Evolutionary conservation across 2,329 filamentous ascomycete species (phyloP).

Genomic region (Colletotrichum euphorbiae): DNA sequence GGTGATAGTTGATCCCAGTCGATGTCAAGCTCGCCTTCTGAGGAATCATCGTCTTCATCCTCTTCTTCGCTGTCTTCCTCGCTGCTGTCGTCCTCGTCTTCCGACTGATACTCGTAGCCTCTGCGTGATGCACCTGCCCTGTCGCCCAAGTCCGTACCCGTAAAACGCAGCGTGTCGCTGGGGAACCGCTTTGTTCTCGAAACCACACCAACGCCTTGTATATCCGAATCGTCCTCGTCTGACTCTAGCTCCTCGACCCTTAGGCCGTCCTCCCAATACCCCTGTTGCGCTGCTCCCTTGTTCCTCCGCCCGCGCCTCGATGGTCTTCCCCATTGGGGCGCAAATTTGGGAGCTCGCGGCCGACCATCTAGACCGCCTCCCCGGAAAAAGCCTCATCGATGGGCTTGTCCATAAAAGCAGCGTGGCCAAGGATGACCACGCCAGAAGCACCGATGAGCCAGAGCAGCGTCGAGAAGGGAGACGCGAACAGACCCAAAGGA

Average conservation of each 20-base stretch:
- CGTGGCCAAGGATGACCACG: constrained; percentile 94
- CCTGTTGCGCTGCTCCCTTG: constrained; percentile 58
- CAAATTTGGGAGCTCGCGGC: constrained; percentile 96
- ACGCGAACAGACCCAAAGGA: constrained; percentile 86
- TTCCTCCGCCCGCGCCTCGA: constrained; percentile 84
- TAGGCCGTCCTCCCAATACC: constrained; percentile 57
- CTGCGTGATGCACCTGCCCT: constrained; percentile 53
- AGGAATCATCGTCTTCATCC: constrained; percentile 47
- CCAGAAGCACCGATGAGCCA: constrained; percentile 97
- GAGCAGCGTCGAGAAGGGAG: constrained; percentile 84
- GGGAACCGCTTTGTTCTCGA: constrained; percentile 62
- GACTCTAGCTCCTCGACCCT: constrained; percentile 74
- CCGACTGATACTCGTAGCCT: constrained; percentile 50
- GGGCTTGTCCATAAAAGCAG: constrained; percentile 95
- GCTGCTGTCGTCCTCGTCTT: constrained; percentile 54
- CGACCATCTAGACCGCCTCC: constrained; percentile 99
- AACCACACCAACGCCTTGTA: constrained; percentile 65
- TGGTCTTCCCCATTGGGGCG: constrained; percentile 99
- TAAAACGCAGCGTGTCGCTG: constrained; percentile 72
- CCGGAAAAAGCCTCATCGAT: constrained; percentile 99
- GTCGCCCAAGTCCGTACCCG: constrained; percentile 67
- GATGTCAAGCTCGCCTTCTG: constrained; percentile 55
- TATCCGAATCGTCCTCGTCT: constrained; percentile 66
- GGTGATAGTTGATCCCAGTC: constrained; percentile 66
- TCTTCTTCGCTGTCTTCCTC: constrained; percentile 51